A percentile compares a stretch with the other conserved stretches of the same genome.
Conservation (phyloP, 352 stramenopile species). For the Phytophthora melonis region DNA sequence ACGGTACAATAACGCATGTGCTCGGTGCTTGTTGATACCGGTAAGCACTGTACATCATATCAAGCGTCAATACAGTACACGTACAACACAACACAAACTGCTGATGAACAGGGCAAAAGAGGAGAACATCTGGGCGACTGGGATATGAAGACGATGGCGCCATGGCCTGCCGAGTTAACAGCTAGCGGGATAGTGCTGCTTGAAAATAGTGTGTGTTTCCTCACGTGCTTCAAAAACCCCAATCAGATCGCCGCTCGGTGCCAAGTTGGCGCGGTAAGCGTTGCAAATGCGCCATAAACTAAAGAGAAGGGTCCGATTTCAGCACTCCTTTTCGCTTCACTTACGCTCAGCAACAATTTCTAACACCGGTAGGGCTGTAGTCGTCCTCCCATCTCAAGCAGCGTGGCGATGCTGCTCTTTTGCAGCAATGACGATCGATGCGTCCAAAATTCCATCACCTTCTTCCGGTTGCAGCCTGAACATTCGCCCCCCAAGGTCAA, state of each 20-base stretch:
- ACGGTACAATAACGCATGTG: too few relatives aligned
- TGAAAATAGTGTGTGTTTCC: constrained; percentile 18
- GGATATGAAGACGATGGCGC: background rate
- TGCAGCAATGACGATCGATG: constrained; percentile 4
- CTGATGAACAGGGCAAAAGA: constrained; percentile 10
- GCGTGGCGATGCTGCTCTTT: background rate
- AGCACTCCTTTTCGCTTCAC: constrained; percentile 4
- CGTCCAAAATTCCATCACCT: background rate
- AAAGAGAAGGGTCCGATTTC: constrained; percentile 6
- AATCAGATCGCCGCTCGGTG: background rate
- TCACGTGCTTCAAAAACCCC: constrained; percentile 4
- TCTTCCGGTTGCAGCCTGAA: background rate
- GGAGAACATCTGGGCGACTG: background rate
- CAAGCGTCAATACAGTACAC: background rate
- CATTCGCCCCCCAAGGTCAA: background rate
- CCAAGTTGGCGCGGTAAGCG: background rate
- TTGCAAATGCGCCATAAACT: constrained; percentile 19
- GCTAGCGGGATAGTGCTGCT: background rate
- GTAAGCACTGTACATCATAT: background rate
- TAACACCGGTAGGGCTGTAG: background rate
- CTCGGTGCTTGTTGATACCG: background rate
- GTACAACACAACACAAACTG: background rate
- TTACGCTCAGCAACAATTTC: constrained; percentile 6
- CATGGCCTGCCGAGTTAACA: background rate
- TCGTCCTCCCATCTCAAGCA: background rate